A percentile compares a stretch with the other conserved stretches of the same genome.
phyloP scores from a whole-genome alignment of 139 green algal species.

The Ulvella scutata region DNA sequence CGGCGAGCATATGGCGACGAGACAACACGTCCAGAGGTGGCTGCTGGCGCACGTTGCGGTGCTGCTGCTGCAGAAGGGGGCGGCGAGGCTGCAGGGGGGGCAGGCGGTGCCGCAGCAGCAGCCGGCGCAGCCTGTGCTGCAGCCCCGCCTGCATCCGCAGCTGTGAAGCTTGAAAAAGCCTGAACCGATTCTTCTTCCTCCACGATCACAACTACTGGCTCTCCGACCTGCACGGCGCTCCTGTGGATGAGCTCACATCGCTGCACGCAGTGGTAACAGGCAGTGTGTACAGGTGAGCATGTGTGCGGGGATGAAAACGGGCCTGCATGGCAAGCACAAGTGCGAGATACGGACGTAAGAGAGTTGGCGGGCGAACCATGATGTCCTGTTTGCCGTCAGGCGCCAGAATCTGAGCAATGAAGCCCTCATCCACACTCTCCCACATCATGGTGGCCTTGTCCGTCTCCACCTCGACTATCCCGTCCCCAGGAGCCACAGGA shows the following conservation, averaged over 20 bases:
- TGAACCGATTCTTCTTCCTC: conserved; percentile 43
- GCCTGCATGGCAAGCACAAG: no score
- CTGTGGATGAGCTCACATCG: no score
- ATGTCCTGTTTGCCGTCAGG: conserved; percentile 50
- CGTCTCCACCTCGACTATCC: conserved; percentile 91
- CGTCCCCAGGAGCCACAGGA: conserved; percentile 55
- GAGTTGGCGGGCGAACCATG: not conserved
- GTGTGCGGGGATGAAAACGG: no score
- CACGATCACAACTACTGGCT: conserved; percentile 48
- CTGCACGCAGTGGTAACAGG: no score
- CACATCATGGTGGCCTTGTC: conserved; percentile 90
- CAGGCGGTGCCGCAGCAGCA: conserved; percentile 4
- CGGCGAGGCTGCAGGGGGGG: not conserved
- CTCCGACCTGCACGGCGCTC: conserved; percentile 46
- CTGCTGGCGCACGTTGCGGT: not conserved
- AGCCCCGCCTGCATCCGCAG: conserved; percentile 23
- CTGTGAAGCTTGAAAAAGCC: conserved; percentile 49
- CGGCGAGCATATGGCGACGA: conserved; percentile 62
- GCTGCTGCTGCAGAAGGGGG: not conserved
- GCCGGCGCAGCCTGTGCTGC: not conserved
- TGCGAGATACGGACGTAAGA: not conserved
- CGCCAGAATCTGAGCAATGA: conserved; percentile 73
- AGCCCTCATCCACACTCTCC: conserved; percentile 87
- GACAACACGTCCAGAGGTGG: conserved; percentile 21
- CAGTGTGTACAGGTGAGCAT: no score